Conservation (phyloP, 1,139 yeast genomes). For the Candida pseudocylindracea region DNA sequence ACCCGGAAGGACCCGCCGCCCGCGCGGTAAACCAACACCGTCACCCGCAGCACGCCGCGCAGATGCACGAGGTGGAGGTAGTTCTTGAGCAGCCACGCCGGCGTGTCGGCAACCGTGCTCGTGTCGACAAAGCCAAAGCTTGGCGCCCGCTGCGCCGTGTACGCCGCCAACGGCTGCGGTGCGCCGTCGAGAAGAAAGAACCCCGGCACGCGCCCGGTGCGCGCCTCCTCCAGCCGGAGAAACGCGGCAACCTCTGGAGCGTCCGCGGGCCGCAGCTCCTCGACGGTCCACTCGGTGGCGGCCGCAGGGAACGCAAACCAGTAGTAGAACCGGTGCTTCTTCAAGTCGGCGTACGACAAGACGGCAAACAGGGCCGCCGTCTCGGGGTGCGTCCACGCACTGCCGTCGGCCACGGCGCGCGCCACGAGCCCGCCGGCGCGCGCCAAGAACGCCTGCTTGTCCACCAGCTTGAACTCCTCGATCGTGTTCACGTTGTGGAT, state of each 20-base stretch:
- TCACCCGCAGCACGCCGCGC: constrained; percentile 14
- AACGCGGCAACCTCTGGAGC: not conserved
- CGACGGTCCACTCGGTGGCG: constrained; percentile 17
- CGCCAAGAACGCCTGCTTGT: constrained; percentile 34
- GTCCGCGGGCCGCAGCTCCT: no score
- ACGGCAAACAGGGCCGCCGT: constrained; percentile 17
- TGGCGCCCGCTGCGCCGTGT: constrained; percentile 1
- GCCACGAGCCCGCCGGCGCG: constrained; percentile 16
- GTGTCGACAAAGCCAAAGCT: constrained; percentile 40
- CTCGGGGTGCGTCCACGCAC: not conserved
- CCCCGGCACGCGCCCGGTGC: not conserved
- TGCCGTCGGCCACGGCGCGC: constrained; percentile 3
- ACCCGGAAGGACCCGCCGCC: constrained; percentile 9
- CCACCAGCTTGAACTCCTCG: constrained; percentile 53
- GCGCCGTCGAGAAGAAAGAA: constrained; percentile 1
- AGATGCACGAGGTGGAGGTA: constrained; percentile 30
- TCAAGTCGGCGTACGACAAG: constrained; percentile 66
- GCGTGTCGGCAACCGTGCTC: constrained; percentile 15
- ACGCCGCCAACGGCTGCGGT: not conserved
- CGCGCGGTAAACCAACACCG: constrained; percentile 14
- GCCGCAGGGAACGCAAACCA: constrained; percentile 76
- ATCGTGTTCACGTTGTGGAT: constrained; percentile 57
- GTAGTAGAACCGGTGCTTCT: constrained; percentile 68
- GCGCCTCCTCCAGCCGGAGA: constrained; percentile 2
- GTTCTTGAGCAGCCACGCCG: constrained; percentile 49